Percentiles rank a stretch among this genome's conserved stretches.
phyloP scores from a whole-genome alignment of 495 filamentous ascomycete species.

The Baudoinia panamericana region DNA sequence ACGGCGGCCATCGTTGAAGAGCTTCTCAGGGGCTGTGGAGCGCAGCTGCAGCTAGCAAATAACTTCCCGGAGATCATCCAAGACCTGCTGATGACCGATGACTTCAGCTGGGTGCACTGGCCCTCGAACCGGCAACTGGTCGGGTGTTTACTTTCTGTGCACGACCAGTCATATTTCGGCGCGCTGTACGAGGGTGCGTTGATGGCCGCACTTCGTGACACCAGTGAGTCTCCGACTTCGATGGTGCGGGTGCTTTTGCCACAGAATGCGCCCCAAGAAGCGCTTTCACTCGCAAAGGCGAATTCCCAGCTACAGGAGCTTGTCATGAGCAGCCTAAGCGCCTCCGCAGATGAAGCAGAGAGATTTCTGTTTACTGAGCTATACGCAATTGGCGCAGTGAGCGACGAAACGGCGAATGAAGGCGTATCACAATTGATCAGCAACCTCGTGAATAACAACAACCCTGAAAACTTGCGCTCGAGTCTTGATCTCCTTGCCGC shows the following conservation, averaged over 20 bases:
- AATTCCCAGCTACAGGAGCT: constrained; percentile 25
- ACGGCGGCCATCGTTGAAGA: constrained; percentile 52
- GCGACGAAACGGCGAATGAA: constrained; percentile 18
- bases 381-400: constrained; percentile 9
- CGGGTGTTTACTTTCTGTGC: constrained; percentile 20
- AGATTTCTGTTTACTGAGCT: constrained; percentile 1
- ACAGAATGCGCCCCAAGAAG: constrained; percentile 14
- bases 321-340: constrained; percentile 9
- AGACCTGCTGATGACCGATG: constrained; percentile 30
- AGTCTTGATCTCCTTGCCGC: constrained; percentile 2
- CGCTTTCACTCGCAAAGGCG: constrained; percentile 11
- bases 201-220: background rate
- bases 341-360: background rate
- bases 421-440: constrained; percentile 23
- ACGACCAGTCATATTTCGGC: constrained; percentile 1
- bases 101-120: constrained; percentile 24
- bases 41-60: constrained; percentile 20
- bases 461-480: background rate
- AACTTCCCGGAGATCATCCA: constrained; percentile 22
- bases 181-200: constrained; percentile 2
- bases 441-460: background rate
- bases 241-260: constrained; percentile 20
- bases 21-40: constrained; percentile 26
- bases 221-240: constrained; percentile 1
- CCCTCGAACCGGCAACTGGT: constrained; percentile 37